A percentile compares a stretch with the other conserved stretches of the same genome.
Conservation (phyloP, 2,329 filamentous ascomycete genomes). For the Pezicula neosporulosa region DNA sequence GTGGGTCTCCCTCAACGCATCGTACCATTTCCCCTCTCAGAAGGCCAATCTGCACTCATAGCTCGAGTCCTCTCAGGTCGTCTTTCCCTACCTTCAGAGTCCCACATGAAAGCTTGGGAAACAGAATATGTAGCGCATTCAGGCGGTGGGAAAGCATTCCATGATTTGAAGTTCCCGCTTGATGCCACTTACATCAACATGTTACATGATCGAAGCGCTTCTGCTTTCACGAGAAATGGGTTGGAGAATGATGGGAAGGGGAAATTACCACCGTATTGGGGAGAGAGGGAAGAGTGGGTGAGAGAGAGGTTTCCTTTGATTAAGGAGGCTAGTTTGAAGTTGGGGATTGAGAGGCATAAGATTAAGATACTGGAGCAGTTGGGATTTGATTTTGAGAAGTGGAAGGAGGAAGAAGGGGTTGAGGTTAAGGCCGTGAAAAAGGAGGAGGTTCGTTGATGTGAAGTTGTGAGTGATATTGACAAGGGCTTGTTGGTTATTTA, state of each 20-base stretch:
- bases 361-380: conserved; percentile 66
- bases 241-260: conserved; percentile 52
- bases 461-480: too few relatives aligned
- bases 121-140: conserved; percentile 27
- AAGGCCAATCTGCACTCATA: conserved; percentile 73
- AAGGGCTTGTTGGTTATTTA: too few relatives aligned
- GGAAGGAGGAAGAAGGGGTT: not conserved
- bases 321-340: conserved; percentile 66
- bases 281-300: conserved; percentile 67
- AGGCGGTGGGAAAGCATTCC: conserved; percentile 37
- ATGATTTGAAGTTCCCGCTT: conserved; percentile 45
- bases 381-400: conserved; percentile 51
- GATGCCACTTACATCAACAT: conserved; percentile 68
- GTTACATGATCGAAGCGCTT: conserved; percentile 58
- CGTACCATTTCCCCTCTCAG: conserved; percentile 74
- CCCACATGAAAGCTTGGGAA: conserved; percentile 69
- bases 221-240: conserved; percentile 21
- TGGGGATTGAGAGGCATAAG: conserved; percentile 63
- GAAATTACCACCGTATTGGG: conserved; percentile 61
- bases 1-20: conserved; percentile 73
- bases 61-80: conserved; percentile 71
- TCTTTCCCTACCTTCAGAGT: conserved; percentile 55
- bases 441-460: not conserved
- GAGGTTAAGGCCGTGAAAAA: not conserved
- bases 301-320: conserved; percentile 41